Evolutionary conservation across 768 basidiomycete genomes (phyloP), one percentile per base, ranked within the genome.

Genomic region (Hortiboletus flavorubellus): DNA sequence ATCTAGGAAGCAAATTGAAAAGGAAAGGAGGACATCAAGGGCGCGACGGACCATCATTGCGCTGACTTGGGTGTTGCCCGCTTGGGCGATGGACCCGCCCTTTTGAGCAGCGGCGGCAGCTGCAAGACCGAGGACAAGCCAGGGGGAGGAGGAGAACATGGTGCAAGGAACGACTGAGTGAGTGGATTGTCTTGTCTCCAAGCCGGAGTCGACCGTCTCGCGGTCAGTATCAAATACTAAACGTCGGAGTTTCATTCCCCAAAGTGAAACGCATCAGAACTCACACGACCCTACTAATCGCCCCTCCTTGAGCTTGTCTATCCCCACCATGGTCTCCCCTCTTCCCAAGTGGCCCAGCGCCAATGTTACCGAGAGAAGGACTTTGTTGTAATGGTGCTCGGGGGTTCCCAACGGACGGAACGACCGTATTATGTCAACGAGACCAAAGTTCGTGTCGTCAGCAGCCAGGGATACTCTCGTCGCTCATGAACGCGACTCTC

Each of bases 361-460:
- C 64, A 98, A 98, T 62, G 72, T 74, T 92, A 89, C 70, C 79
- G 82, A 49, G 92, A 91, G 37, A 77, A 78, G 29, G 94, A 98
- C 68, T 96, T 89, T 65, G 82, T 91, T 42, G 86, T 96, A n/a
- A 98, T 99, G 96, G 91, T 81, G 7, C 85, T 98, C 23, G 95
- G 97, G 9, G 97, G 96, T n/a, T 0, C 96, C 96, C 0, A 99
- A 99, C 68, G 86, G 92, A 68, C 77, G 96, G 38, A 89, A 89
- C 50, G 95, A 97, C 72, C n/a, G n/a, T 98, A 93, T 66, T 95
- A 98, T 71, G 74, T 97, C 40, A 98, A 98, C 69, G 86, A 97
- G 73, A 98, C 95, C 1, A 93, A 97, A 80, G 89, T 87, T 46
- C 43, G 76, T 26, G 26, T 26, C 26, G 26, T 26, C n/a, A n/a